Evolutionary conservation across 345 rosid species (phyloP), one percentile per base, ranked within the genome.

Genomic region (Alliaria petiolata): DNA sequence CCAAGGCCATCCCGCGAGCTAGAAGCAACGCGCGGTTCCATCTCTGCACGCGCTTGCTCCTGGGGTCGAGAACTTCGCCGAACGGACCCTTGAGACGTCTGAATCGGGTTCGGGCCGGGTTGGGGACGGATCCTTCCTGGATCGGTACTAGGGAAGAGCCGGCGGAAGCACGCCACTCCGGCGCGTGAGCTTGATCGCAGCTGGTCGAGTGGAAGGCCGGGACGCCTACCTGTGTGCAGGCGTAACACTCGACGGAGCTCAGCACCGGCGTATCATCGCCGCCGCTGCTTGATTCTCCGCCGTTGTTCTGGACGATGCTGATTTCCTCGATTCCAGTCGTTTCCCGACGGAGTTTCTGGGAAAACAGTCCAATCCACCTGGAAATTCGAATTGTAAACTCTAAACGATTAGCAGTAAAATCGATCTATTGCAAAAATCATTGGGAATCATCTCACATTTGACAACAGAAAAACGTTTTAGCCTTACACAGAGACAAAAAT

Each of bases 81-180:
- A 80, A 76, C 8, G 75, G 78, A 3, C 82, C 90, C 3, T 77
- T 15, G 22, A 74, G 76, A 10, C 47, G 63, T 19, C 71, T 56
- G 39, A 64, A 4, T 3, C 42, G 72, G 43, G 58, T 0, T 26
- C 72, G 67, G 20, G 13, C 12, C n/a, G 72, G 57, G n/a, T 35
- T 12, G 0, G 71, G 47, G 12, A 31, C 22, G 62, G 76, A 70
- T 56, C 80, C 63, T 62, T 40, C 70, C 17, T 84, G 91, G 77
- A 93, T 91, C 19, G 98, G 96, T 15, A 93, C 96, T 1, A 93
- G 81, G 17, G 89, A 91, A 16, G 98, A 86, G 4, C 98, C 98
- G 7, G 97, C 97, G 3, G 89, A 89, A 65, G 98, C 98, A 50
- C 87, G 95, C 97, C 95, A 93, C 82, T 91, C 86, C n/a, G 91